Percentiles rank a stretch among this genome's conserved stretches.
Conservation (phyloP, 768 basidiomycete genomes). For the Macrolepiota dolichaula region DNA sequence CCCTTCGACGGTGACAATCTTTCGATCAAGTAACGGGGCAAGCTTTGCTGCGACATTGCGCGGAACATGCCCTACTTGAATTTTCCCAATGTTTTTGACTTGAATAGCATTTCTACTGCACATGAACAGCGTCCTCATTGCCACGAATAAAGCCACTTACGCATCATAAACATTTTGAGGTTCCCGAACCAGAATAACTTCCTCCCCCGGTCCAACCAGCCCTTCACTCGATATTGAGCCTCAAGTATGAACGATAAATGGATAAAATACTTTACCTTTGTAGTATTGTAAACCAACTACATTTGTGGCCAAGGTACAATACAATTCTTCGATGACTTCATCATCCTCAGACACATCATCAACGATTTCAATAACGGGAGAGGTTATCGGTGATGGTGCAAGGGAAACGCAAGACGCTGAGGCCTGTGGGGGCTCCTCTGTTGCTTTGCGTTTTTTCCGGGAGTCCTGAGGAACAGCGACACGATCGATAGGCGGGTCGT, state of each 20-base stretch:
- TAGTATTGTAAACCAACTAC: constrained; percentile 89
- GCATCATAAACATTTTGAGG: constrained; percentile 67
- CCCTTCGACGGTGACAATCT: constrained; percentile 69
- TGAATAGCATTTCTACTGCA: constrained; percentile 67
- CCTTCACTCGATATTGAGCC: constrained; percentile 38
- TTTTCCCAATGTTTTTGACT: constrained; percentile 71
- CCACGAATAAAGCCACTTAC: constrained; percentile 27
- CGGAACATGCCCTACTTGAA: constrained; percentile 82
- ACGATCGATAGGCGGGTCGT: constrained; percentile 4
- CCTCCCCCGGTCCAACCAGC: constrained; percentile 75
- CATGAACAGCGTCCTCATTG: background rate
- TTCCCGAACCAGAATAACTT: constrained; percentile 66
- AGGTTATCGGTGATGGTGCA: background rate
- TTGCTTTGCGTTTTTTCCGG: constrained; percentile 13
- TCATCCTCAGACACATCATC: constrained; percentile 40
- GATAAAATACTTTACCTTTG: constrained; percentile 36
- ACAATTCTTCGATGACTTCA: constrained; percentile 64
- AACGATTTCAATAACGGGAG: constrained; percentile 26
- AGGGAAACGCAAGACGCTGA: background rate
- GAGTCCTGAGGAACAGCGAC: constrained; percentile 11
- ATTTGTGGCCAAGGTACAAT: constrained; percentile 51
- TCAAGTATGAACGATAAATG: constrained; percentile 1
- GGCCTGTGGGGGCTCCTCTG: background rate
- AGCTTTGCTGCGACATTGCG: constrained; percentile 53
- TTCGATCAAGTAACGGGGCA: constrained; percentile 68